Base-by-base conservation (phyloP, 2,329 filamentous ascomycete species). In the Nakataea oryzae region DNA sequence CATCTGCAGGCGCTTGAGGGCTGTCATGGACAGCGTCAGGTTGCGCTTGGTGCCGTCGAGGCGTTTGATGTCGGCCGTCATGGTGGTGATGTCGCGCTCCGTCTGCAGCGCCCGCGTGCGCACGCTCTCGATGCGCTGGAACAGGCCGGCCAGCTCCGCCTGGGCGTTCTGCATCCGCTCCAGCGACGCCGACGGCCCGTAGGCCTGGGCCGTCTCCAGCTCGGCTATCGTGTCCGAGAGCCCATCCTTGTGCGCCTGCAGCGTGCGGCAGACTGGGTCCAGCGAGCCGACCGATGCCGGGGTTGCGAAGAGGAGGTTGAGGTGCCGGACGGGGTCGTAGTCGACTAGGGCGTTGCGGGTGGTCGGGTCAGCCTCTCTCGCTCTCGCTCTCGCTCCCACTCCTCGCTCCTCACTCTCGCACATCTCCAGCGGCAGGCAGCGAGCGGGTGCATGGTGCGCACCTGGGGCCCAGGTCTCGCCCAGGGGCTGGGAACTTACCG, bases 31-130 rank as follows among this genome's bases (percentile, higher is more conserved):
- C 61, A 96, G 82, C 12, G 95, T 97, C 65, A 99, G 81, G 75
- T 99, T 99, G 74, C 89, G 89, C 80, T 99, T 99, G 50, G 95
- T 97, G 74, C 90, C 90, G 75, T 99, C 95, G 66, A 99, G 82
- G 67, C 93, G 87, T 79, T 99, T 99, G 74, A 99, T 99, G 71
- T 99, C 95, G 63, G 95, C 92, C 64, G 95, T 99, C 95, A 99
- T 99, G 67, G 92, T 92, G 58, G 93, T 97, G 72, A 99, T 99
- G 67, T 93, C 89, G 73, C 92, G 88, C 75, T 99, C 95, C 26
- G 95, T 97, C 79, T 93, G 87, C 69, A 96, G 85, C 50, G 95
- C 95, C 61, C 93, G 86, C 69, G 88, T 88, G 62, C 93, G 90
- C 62, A 99, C 93, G 66, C 87, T 90, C 74, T 97, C 93, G 73